These are phyloP conservation scores for Fusarium goolgardi DNA, from an alignment of 2,329 filamentous ascomycete genomes.

Conservation along the genomic window DNA sequence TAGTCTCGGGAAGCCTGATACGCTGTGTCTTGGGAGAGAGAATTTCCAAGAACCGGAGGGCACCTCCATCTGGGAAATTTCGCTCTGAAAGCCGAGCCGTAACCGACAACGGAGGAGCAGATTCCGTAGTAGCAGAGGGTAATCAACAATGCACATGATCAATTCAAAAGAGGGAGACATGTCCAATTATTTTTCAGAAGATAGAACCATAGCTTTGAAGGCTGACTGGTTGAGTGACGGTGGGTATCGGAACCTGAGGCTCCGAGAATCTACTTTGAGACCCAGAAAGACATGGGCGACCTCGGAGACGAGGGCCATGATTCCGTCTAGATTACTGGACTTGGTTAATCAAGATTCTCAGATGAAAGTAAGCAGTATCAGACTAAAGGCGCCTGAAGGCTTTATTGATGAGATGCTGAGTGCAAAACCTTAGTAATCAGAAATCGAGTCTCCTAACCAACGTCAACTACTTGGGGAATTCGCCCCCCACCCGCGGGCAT, in stretches of 20 bases:
- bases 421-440: no score
- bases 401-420: background rate
- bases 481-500: no score
- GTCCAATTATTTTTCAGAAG: background rate
- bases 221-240: constrained; percentile 2
- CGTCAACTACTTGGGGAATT: no score
- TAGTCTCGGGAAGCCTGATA: background rate
- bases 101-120: constrained; percentile 20
- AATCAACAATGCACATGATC: constrained; percentile 18
- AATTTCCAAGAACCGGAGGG: background rate
- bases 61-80: constrained; percentile 14
- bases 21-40: background rate
- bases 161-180: background rate
- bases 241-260: constrained; percentile 25
- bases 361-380: no score
- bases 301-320: constrained; percentile 27
- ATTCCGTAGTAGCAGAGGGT: constrained; percentile 9
- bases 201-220: background rate
- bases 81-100: background rate
- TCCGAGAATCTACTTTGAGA: constrained; percentile 30
- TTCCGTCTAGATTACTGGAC: constrained; percentile 3
- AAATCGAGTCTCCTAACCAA: no score
- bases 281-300: background rate
- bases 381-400: no score
- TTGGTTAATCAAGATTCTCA: background rate